These are phyloP conservation scores for Thuja plicata DNA, from an alignment of 83 land plant species.

Conservation along the genomic window DNA sequence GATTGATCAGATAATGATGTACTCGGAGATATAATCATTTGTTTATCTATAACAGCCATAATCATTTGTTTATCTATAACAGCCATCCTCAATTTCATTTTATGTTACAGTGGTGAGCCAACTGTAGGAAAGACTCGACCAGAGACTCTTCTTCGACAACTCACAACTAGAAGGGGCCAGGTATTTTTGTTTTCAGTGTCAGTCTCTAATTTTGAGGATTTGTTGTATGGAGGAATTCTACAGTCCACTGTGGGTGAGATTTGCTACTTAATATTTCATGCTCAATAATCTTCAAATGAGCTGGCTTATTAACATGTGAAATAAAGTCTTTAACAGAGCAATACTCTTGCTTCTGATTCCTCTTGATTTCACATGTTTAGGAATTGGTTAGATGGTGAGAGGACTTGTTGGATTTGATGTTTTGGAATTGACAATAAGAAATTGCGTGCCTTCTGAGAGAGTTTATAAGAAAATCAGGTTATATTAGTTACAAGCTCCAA, in stretches of 20 bases:
- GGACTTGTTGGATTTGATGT: background rate
- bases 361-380: background rate
- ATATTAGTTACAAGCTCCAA: background rate
- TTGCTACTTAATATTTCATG: background rate
- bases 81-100: background rate
- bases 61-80: background rate
- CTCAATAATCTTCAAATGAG: background rate
- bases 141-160: conserved; percentile 91
- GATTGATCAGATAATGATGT: background rate
- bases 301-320: background rate
- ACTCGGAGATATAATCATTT: background rate
- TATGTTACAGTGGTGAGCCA: conserved; percentile 84
- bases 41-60: background rate
- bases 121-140: conserved; percentile 92
- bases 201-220: background rate
- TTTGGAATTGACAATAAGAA: background rate
- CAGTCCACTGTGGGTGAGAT: background rate
- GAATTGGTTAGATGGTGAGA: background rate
- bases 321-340: background rate
- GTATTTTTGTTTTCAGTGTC: conserved; percentile 24
- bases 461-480: background rate
- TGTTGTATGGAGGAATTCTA: background rate
- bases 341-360: background rate
- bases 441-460: background rate
- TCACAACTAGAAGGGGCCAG: conserved; percentile 98